Conservation (phyloP, 805 yeast genomes). For the Teunomyces barrocoloradensis region DNA sequence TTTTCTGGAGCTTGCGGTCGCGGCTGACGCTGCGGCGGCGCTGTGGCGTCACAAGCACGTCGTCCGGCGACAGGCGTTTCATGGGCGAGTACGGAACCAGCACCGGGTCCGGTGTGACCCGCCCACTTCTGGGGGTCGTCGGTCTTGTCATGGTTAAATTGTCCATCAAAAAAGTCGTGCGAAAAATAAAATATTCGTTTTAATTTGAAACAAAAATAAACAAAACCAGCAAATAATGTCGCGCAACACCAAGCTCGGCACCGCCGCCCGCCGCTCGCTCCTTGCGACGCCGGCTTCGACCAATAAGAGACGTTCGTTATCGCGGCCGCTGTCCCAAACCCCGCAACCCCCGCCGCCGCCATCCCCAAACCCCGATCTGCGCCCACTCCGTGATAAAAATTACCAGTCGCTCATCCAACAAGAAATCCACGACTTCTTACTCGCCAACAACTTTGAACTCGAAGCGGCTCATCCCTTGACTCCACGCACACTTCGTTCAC, state of each 20-base stretch:
- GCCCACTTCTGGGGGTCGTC: neutral
- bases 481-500: constrained; percentile 61
- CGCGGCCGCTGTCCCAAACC: constrained; percentile 15
- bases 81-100: neutral
- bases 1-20: constrained; percentile 28
- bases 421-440: constrained; percentile 64
- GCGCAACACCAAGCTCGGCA: constrained; percentile 1
- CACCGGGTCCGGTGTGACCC: neutral
- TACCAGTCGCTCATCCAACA: constrained; percentile 66
- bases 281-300: constrained; percentile 35
- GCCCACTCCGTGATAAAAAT: constrained; percentile 73
- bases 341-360: constrained; percentile 13
- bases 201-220: neutral
- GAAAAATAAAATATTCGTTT: neutral
- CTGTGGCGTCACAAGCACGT: neutral
- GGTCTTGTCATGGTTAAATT: neutral
- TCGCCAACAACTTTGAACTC: constrained; percentile 63
- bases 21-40: neutral
- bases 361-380: constrained; percentile 47
- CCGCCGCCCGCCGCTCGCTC: constrained; percentile 27
- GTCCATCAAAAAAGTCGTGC: neutral
- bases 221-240: neutral
- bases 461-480: constrained; percentile 72
- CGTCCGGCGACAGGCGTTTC: neutral
- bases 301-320: constrained; percentile 19